Conservation (phyloP, 345 rosid genomes). For the Schrenkiella parvula region DNA sequence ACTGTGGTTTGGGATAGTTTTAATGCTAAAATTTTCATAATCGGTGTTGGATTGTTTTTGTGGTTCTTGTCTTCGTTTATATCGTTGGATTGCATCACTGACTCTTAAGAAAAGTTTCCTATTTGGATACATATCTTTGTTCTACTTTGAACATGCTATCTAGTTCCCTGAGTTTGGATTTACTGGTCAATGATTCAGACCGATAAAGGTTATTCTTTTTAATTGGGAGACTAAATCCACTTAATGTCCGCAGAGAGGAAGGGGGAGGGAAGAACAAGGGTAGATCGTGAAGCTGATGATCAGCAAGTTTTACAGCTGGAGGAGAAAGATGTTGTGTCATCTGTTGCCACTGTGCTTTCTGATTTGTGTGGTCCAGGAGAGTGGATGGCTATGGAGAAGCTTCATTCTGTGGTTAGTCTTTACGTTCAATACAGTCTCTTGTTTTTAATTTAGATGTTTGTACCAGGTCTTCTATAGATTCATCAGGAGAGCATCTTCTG, state of each 20-base stretch:
- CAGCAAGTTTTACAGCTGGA: slow-evolving; percentile 82
- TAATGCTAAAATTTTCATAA: not conserved
- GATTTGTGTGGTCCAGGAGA: slow-evolving; percentile 95
- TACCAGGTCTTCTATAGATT: not conserved
- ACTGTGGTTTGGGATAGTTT: not conserved
- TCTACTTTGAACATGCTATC: not conserved
- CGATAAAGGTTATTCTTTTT: not conserved
- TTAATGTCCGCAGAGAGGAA: slow-evolving; percentile 50
- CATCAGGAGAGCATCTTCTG: not conserved
- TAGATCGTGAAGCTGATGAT: slow-evolving; percentile 82
- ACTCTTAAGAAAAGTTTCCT: not conserved
- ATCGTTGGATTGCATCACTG: not conserved
- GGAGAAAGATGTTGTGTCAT: slow-evolving; percentile 82
- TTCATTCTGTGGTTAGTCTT: slow-evolving; percentile 66
- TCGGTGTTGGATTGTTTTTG: not conserved
- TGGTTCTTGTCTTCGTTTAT: not conserved
- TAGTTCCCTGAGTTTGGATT: not conserved
- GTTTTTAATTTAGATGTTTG: not conserved
- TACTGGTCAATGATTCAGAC: not conserved
- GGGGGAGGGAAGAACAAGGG: slow-evolving; percentile 63
- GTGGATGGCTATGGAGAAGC: slow-evolving; percentile 93
- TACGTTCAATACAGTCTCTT: not conserved
- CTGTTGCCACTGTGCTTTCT: slow-evolving; percentile 82
- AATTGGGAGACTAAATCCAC: not conserved
- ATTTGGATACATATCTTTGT: not conserved